phyloP scores from a whole-genome alignment of 805 yeast species.

The Wickerhamomyces bisporus region DNA sequence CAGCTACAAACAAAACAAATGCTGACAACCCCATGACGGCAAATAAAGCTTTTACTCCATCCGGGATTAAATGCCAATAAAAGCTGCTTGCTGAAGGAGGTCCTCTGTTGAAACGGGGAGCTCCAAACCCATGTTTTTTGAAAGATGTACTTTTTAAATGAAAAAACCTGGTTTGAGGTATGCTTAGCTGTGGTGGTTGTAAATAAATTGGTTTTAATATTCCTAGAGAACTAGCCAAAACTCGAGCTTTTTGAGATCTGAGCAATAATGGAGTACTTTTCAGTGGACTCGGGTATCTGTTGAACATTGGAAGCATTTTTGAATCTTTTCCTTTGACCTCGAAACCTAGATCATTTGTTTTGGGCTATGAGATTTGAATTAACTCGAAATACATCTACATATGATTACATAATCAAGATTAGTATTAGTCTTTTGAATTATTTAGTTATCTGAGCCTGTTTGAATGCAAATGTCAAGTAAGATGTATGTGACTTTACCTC shows the following conservation, averaged over 20 bases:
- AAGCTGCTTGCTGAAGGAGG: constrained; percentile 9
- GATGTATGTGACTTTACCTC: constrained; percentile 94
- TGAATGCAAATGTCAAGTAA: constrained; percentile 83
- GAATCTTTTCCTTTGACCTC: no score
- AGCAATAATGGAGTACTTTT: no score
- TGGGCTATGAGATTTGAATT: no score
- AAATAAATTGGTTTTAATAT: no score
- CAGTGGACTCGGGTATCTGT: no score
- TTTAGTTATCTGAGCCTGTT: constrained; percentile 19
- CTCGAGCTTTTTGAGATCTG: no score
- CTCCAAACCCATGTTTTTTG: background rate
- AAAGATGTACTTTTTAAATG: background rate
- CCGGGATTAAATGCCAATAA: constrained; percentile 10
- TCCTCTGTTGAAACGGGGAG: constrained; percentile 15
- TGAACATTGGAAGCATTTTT: no score
- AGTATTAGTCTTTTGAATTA: background rate
- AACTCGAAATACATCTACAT: no score
- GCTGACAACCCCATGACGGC: constrained; percentile 10
- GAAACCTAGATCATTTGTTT: no score
- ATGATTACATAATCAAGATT: background rate
- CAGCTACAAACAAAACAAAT: constrained; percentile 12
- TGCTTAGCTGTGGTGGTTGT: background rate
- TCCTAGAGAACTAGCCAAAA: no score
- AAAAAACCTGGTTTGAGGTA: background rate
- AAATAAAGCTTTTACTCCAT: constrained; percentile 6